A percentile compares a stretch with the other conserved stretches of the same genome.
Evolutionary conservation across 768 basidiomycete genomes (phyloP).

Genomic region (Chalciporus piperatus): DNA sequence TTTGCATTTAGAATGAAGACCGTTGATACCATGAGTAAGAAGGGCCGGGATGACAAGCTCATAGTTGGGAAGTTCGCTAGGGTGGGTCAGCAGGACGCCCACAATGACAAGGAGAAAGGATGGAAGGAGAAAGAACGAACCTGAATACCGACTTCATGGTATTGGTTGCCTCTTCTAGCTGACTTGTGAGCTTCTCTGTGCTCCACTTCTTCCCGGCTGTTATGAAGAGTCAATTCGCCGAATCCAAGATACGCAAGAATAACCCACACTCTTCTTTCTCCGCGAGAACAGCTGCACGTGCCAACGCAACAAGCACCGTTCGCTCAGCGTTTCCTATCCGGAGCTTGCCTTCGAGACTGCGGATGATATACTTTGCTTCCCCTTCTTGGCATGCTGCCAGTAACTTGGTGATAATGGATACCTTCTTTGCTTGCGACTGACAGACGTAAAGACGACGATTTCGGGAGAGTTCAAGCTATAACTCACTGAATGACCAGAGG

Average conservation of each 20-base stretch:
- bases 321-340: conserved; percentile 96
- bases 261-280: conserved; percentile 62
- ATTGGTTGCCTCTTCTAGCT: conserved; percentile 73
- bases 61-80: conserved; percentile 88
- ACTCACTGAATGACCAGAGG: conserved; percentile 76
- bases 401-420: conserved; percentile 90
- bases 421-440: conserved; percentile 93
- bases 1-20: conserved; percentile 73
- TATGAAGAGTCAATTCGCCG: neutral
- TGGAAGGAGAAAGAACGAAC: conserved; percentile 40
- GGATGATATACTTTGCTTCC: conserved; percentile 96
- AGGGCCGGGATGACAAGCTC: conserved; percentile 91
- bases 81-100: conserved; percentile 3
- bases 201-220: conserved; percentile 72
- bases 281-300: conserved; percentile 84
- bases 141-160: conserved; percentile 91
- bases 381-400: conserved; percentile 87
- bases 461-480: neutral
- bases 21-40: conserved; percentile 70
- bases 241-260: neutral
- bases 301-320: conserved; percentile 91
- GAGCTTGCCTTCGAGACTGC: conserved; percentile 94
- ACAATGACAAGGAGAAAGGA: neutral
- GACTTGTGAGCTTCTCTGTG: conserved; percentile 65
- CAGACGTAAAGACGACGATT: neutral